Evolutionary conservation across 257 asterid genomes (phyloP).

Genomic region (Rhazya stricta): DNA sequence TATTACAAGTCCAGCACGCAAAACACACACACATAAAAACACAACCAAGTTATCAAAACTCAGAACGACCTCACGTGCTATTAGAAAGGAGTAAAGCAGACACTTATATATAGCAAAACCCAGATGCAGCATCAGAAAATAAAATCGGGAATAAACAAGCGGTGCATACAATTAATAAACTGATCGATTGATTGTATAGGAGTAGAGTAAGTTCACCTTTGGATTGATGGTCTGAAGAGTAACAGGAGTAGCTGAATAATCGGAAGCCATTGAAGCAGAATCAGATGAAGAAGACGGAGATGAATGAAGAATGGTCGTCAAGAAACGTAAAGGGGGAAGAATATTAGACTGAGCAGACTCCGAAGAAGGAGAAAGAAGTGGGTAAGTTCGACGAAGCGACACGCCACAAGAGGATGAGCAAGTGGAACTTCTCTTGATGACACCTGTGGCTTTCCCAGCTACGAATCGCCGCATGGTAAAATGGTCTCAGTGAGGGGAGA

Average conservation of each 20-base stretch:
- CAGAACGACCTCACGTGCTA: not conserved
- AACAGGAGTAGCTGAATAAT: slow-evolving; percentile 38
- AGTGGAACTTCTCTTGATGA: slow-evolving; percentile 14
- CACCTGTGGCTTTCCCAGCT: slow-evolving; percentile 39
- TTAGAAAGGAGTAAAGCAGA: no score
- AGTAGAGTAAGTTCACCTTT: not conserved
- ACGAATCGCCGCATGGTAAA: slow-evolving; percentile 61
- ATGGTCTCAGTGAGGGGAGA: not conserved
- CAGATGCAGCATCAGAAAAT: slow-evolving; percentile 6
- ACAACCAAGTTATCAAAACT: no score
- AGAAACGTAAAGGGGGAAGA: slow-evolving; percentile 19
- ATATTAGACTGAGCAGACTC: slow-evolving; percentile 7
- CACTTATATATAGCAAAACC: not conserved
- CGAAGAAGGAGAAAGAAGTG: slow-evolving; percentile 21
- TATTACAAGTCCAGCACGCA: not conserved
- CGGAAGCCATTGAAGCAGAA: slow-evolving; percentile 39
- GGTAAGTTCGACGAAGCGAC: not conserved
- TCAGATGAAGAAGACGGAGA: slow-evolving; percentile 8
- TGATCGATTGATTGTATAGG: not conserved
- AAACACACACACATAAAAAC: not conserved
- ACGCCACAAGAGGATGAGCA: not conserved
- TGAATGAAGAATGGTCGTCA: slow-evolving; percentile 17
- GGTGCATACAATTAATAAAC: not conserved
- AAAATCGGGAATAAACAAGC: not conserved
- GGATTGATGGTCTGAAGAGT: slow-evolving; percentile 27